Evolutionary conservation across 108 stramenopile genomes (phyloP).

Genomic region (Poteriospumella lacustris): DNA sequence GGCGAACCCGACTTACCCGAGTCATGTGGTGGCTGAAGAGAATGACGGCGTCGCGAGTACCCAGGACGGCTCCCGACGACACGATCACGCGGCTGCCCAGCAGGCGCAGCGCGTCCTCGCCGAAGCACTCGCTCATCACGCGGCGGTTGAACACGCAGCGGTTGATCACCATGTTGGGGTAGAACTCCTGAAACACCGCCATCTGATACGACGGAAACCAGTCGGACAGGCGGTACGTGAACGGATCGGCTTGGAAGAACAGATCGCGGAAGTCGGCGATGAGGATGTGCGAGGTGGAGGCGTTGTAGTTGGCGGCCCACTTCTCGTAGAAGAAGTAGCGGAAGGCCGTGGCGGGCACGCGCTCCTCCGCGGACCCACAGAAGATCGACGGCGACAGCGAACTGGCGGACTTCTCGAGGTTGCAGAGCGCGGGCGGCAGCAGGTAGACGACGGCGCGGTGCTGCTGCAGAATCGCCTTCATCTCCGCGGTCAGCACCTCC

Average conservation of each 20-base stretch:
- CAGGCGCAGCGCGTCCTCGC: not conserved
- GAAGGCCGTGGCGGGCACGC: not conserved
- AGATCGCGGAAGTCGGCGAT: not conserved
- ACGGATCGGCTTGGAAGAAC: conserved; percentile 1
- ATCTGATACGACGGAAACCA: not conserved
- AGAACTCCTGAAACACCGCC: conserved; percentile 13
- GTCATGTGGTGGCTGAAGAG: not conserved
- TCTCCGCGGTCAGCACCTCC: not conserved
- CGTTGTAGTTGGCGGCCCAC: not conserved
- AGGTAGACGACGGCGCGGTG: not conserved
- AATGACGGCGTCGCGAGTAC: not conserved
- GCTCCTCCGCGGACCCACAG: not conserved
- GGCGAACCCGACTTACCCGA: not conserved
- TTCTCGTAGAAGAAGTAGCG: not conserved
- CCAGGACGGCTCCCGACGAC: not conserved
- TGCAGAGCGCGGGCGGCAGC: not conserved
- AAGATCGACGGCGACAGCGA: not conserved
- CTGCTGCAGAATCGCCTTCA: not conserved
- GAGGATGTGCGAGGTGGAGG: not conserved
- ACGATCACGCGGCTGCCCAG: not conserved
- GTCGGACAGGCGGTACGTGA: not conserved
- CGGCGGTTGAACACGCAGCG: not conserved
- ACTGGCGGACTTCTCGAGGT: not conserved
- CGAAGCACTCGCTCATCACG: not conserved
- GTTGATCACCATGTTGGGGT: not conserved